Percentiles rank a stretch among this genome's conserved stretches.
Conservation (phyloP, 2,329 filamentous ascomycete genomes). For the Sporothrix variecibatus region DNA sequence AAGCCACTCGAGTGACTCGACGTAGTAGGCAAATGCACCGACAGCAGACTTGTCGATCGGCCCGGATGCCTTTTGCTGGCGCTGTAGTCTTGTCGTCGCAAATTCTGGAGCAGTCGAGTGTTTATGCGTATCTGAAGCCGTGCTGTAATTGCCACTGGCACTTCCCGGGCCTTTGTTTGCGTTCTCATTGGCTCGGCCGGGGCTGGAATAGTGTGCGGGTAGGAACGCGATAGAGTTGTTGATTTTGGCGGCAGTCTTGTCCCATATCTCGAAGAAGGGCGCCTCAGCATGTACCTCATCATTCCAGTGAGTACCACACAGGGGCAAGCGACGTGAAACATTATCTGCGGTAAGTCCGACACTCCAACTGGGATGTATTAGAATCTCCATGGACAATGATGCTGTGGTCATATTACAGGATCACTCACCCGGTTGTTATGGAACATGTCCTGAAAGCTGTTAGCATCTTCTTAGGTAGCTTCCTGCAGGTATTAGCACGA, state of each 20-base stretch:
- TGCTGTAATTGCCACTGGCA: not conserved
- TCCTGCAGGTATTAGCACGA: not conserved
- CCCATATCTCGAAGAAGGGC: constrained; percentile 7
- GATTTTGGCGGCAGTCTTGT: constrained; percentile 2
- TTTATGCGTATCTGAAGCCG: not conserved
- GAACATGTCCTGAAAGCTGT: not conserved
- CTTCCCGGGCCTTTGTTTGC: not conserved
- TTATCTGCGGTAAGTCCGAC: not conserved
- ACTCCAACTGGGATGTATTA: not conserved
- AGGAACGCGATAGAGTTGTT: constrained; percentile 7
- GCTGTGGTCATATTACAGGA: not conserved
- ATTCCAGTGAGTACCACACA: constrained; percentile 7
- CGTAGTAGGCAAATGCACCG: constrained; percentile 10
- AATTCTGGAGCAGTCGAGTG: not conserved
- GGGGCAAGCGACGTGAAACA: not conserved
- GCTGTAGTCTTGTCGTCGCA: not conserved
- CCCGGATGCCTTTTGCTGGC: not conserved
- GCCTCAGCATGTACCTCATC: not conserved
- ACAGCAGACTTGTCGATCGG: constrained; percentile 3
- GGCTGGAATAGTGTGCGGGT: not conserved
- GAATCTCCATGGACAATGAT: not conserved
- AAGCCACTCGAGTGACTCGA: constrained; percentile 10
- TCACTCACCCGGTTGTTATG: constrained; percentile 4
- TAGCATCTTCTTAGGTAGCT: not conserved
- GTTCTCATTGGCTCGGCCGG: not conserved